A percentile compares a stretch with the other conserved stretches of the same genome.
phyloP scores from a whole-genome alignment of 2,329 filamentous ascomycete species.

The Emericellopsis cladophorae region DNA sequence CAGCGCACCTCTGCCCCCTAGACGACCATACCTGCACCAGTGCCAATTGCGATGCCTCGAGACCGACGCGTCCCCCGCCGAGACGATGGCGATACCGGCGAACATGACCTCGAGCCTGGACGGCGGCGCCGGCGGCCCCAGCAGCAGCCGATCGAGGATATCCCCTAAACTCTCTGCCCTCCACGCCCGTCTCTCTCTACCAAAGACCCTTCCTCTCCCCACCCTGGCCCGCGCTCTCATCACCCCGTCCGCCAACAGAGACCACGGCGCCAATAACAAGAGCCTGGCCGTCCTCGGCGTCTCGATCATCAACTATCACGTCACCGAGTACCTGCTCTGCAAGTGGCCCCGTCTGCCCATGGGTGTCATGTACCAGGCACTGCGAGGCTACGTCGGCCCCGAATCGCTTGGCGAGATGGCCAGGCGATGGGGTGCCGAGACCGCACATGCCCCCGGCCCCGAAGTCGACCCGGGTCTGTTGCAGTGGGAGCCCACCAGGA shows the following conservation, averaged over 20 bases:
- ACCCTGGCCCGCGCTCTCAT: conserved; percentile 79
- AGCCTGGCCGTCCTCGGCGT: conserved; percentile 71
- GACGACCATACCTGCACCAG: conserved; percentile 12
- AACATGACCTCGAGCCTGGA: conserved; percentile 6
- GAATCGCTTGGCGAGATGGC: conserved; percentile 63
- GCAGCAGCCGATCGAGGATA: conserved; percentile 51
- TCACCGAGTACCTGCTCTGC: conserved; percentile 76
- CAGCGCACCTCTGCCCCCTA: conserved; percentile 7
- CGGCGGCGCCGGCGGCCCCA: conserved; percentile 43
- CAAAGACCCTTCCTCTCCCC: conserved; percentile 69
- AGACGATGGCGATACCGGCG: conserved; percentile 1
- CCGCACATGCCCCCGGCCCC: conserved; percentile 71
- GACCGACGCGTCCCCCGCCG: conserved; percentile 6
- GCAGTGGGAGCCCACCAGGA: conserved; percentile 53
- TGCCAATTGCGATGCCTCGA: conserved; percentile 12
- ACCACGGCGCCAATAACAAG: conserved; percentile 77
- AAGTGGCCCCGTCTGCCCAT: conserved; percentile 86
- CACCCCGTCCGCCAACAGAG: conserved; percentile 70
- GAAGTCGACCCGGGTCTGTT: conserved; percentile 88
- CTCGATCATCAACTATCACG: conserved; percentile 78
- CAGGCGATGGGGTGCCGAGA: conserved; percentile 83
- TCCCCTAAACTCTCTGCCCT: conserved; percentile 89
- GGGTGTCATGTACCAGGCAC: conserved; percentile 72
- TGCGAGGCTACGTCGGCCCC: conserved; percentile 72
- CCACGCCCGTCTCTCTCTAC: conserved; percentile 76